Evolutionary conservation across 106 monocot genomes (phyloP).

Genomic region (Xerophyta viscosa): DNA sequence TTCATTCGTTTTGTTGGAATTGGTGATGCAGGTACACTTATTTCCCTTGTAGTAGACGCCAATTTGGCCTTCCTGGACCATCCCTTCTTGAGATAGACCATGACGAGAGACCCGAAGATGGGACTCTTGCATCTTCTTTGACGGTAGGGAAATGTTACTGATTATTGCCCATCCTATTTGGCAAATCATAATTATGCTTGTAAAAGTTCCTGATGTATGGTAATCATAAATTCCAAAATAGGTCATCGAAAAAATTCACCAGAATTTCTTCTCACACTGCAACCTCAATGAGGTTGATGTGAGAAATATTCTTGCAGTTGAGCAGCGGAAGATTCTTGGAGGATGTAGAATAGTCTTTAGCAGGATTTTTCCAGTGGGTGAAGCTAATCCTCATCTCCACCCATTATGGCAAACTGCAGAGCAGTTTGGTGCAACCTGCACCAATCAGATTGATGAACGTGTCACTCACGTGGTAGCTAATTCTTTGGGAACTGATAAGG

Average conservation of each 20-base stretch:
- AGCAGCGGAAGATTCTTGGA: conserved; percentile 69
- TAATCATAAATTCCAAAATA: too few relatives aligned
- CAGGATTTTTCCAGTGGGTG: conserved; percentile 86
- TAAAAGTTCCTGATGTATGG: too few relatives aligned
- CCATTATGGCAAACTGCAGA: conserved; percentile 94
- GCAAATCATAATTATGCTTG: too few relatives aligned
- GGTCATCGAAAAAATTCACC: conserved; percentile 90
- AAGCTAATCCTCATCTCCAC: conserved; percentile 79
- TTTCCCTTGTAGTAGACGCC: conserved; percentile 88
- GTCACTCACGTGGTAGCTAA: conserved; percentile 97
- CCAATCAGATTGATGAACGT: conserved; percentile 78
- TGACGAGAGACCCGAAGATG: conserved; percentile 91
- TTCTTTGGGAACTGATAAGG: conserved; percentile 93
- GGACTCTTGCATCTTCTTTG: conserved; percentile 77
- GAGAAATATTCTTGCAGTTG: conserved; percentile 77
- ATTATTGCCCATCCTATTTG: too few relatives aligned
- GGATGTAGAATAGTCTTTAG: conserved; percentile 95
- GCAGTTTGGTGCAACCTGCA: conserved; percentile 94
- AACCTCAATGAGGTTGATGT: conserved; percentile 70
- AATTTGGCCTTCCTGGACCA: conserved; percentile 89
- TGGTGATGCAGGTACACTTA: conserved; percentile 64
- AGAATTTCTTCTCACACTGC: conserved; percentile 68
- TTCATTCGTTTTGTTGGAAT: background rate
- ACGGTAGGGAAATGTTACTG: too few relatives aligned
- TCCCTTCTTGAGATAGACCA: conserved; percentile 92